Base-by-base conservation (phyloP, 208 protist species). In the Lotmaria passim region DNA sequence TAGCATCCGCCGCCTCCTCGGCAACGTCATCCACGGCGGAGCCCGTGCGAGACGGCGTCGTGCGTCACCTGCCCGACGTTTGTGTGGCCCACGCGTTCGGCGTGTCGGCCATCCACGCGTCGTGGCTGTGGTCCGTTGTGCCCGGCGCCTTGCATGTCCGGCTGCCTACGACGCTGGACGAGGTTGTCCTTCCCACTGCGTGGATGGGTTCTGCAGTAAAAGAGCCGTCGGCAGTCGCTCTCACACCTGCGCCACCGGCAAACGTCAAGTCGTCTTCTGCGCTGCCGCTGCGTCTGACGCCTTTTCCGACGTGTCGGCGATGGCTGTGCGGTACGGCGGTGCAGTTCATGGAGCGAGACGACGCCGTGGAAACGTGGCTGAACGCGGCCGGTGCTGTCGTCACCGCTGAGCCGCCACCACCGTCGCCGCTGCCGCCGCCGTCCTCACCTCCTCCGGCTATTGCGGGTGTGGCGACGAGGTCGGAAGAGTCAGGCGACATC, bases 61-160 rank as follows among this genome's bases (percentile, higher is more conserved):
- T 26, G 8, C 30, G 47, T 24, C 43, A 33, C 26, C 19, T 75
- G 19, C 47, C 69, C 4, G 75, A 75, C 15, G 75, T 81, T 41
- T 67, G 53, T 31, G 46, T 84, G 2, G 83, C 83, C 3, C 83
- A 89, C 71, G 80, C 80, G 7, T 53, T 85, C n/a, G 83, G 83
- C 7, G 65, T 89, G 23, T 78, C 79, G 23, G 76, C 78, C 0
- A 69, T 89, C 19, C 71, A 71, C 36, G 61, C 78, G 8, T 53
- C 60, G 23, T 89, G 83, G 83, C 60, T 86, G 57, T 71, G 70
- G 70, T 51, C 52, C 50, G 43, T 75, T 23, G 38, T 44, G n/a
- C 70, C 70, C 12, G 70, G 70, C 24, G 46, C 53, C 3, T 15
- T 48, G 46, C 70, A 52, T 17, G 61, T 75, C 36, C 14, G 28